phyloP scores from a whole-genome alignment of 2,329 filamentous ascomycete species.

The Nigrospora osmanthi region DNA sequence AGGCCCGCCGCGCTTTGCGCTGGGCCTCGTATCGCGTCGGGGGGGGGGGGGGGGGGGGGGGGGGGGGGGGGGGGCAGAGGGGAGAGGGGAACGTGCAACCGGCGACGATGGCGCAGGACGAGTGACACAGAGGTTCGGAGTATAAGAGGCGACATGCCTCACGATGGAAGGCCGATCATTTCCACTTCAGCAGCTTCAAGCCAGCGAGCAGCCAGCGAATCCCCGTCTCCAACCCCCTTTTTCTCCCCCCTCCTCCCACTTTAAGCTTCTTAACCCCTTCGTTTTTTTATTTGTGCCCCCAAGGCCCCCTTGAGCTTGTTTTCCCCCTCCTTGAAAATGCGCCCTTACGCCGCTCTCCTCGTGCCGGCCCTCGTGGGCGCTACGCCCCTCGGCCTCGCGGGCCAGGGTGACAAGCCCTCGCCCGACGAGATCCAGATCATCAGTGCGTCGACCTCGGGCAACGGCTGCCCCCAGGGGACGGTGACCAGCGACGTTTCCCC shows the following conservation, averaged over 20 bases:
- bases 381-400: constrained; percentile 22
- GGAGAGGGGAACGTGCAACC: background rate
- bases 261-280: too few relatives aligned
- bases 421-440: constrained; percentile 31
- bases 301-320: too few relatives aligned
- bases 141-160: constrained; percentile 17
- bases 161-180: constrained; percentile 13
- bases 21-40: background rate
- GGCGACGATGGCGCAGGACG: background rate
- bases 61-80: too few relatives aligned
- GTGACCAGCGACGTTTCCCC: constrained; percentile 33
- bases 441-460: constrained; percentile 31
- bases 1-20: background rate
- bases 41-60: too few relatives aligned
- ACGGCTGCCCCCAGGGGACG: constrained; percentile 33
- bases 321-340: constrained; percentile 23
- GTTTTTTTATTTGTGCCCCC: too few relatives aligned
- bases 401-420: constrained; percentile 25
- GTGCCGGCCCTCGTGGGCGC: constrained; percentile 28
- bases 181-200: constrained; percentile 9
- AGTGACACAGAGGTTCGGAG: background rate
- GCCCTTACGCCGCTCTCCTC: constrained; percentile 21
- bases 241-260: too few relatives aligned
- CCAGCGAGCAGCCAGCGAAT: constrained; percentile 2
- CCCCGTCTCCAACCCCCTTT: background rate